Conservation (phyloP, 352 stramenopile species). For the Phytophthora fragariae region DNA sequence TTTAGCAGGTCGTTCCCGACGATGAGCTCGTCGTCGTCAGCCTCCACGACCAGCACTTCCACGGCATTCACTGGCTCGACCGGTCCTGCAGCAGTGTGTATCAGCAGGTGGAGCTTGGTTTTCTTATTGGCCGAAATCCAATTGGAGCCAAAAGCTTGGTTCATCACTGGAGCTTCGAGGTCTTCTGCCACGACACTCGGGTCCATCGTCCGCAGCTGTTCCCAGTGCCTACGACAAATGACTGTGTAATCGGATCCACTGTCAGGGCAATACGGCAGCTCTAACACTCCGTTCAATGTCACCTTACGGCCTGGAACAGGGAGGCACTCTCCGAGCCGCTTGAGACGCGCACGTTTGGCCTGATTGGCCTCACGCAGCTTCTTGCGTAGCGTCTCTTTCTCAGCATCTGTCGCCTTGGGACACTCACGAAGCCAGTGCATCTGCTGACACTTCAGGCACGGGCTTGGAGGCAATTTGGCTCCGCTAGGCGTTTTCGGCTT, state of each 20-base stretch:
- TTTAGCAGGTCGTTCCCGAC: slow-evolving; percentile 15
- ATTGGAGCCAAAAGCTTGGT: slow-evolving; percentile 2
- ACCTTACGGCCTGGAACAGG: neutral
- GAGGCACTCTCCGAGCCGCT: neutral
- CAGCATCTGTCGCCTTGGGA: no score
- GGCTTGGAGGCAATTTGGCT: no score
- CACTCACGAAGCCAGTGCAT: no score
- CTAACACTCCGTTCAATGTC: neutral
- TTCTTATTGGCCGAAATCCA: neutral
- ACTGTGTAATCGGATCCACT: neutral
- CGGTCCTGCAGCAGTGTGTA: slow-evolving; percentile 17
- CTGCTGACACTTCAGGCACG: no score
- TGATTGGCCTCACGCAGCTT: neutral
- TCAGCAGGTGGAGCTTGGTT: slow-evolving; percentile 3
- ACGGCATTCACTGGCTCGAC: slow-evolving; percentile 7
- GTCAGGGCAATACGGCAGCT: neutral
- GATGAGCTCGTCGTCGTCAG: slow-evolving; percentile 22
- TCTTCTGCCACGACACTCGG: neutral
- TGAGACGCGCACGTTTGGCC: neutral
- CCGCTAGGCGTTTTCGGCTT: no score
- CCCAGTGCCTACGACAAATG: neutral
- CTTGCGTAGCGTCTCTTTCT: no score
- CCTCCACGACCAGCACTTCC: slow-evolving; percentile 5
- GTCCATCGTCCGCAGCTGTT: neutral
- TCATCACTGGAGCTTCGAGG: neutral